Evolutionary conservation across 345 rosid genomes (phyloP).

Genomic region (thale cress (Arabidopsis thaliana)): TAIR10.1 NC_003074.8:8524001-8524500

Average conservation of each 20-base stretch:
- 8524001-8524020: constrained; percentile 86
- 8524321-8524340: constrained; percentile 94
- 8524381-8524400: constrained; percentile 88
- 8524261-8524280: constrained; percentile 72
- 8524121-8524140: constrained; percentile 68
- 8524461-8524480: constrained; percentile 85
- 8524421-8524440: constrained; percentile 89
- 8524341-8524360: constrained; percentile 97
- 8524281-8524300: constrained; percentile 82
- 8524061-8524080: constrained; percentile 61
- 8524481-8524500: constrained; percentile 91
- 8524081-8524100: constrained; percentile 62
- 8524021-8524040: constrained; percentile 73
- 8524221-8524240: constrained; percentile 79
- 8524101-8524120: constrained; percentile 50
- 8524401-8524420: constrained; percentile 92
- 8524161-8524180: constrained; percentile 68
- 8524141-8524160: constrained; percentile 59
- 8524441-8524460: constrained; percentile 92
- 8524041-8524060: constrained; percentile 55
- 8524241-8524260: constrained; percentile 62
- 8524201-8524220: constrained; percentile 92
- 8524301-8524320: constrained; percentile 94
- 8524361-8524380: constrained; percentile 95
- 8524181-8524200: constrained; percentile 88